These are phyloP conservation scores for Lactarius sp. DNA, from an alignment of 768 basidiomycete species.

Conservation along the genomic window DNA sequence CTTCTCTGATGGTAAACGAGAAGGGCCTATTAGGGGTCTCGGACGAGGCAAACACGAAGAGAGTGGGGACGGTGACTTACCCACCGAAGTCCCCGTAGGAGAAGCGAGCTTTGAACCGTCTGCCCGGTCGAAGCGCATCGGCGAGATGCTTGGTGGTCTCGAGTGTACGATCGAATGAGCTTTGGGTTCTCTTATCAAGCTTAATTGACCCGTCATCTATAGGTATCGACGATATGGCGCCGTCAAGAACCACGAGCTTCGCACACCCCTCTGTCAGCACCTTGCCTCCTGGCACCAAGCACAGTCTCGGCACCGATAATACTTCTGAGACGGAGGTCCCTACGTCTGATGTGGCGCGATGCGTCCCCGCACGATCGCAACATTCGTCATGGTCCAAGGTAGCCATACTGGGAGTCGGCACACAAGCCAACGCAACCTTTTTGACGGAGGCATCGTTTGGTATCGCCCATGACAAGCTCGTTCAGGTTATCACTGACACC, in stretches of 20 bases:
- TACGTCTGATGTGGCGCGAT: constrained; percentile 3
- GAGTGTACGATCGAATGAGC: constrained; percentile 43
- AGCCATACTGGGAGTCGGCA: constrained; percentile 5
- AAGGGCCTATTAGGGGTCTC: constrained; percentile 80
- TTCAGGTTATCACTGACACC: constrained; percentile 90
- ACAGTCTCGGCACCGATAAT: constrained; percentile 19
- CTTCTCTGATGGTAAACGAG: constrained; percentile 91
- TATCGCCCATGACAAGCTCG: constrained; percentile 85
- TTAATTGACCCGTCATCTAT: neutral
- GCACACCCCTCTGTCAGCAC: constrained; percentile 39
- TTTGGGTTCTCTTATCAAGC: constrained; percentile 4
- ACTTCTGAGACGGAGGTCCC: constrained; percentile 28
- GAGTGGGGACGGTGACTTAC: constrained; percentile 31
- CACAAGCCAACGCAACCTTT: constrained; percentile 53
- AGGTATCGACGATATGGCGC: constrained; percentile 44
- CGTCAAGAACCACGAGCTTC: constrained; percentile 49
- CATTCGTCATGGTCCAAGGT: constrained; percentile 29
- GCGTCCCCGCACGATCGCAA: constrained; percentile 28
- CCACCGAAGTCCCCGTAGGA: constrained; percentile 21
- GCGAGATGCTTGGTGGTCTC: constrained; percentile 70
- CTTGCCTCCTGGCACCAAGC: constrained; percentile 39
- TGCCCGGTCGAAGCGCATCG: constrained; percentile 73
- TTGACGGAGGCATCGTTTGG: constrained; percentile 97
- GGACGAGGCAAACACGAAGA: constrained; percentile 39
- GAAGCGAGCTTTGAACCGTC: constrained; percentile 45